Evolutionary conservation across 2,329 filamentous ascomycete genomes (phyloP).

Genomic region (Botryotinia globosa): DNA sequence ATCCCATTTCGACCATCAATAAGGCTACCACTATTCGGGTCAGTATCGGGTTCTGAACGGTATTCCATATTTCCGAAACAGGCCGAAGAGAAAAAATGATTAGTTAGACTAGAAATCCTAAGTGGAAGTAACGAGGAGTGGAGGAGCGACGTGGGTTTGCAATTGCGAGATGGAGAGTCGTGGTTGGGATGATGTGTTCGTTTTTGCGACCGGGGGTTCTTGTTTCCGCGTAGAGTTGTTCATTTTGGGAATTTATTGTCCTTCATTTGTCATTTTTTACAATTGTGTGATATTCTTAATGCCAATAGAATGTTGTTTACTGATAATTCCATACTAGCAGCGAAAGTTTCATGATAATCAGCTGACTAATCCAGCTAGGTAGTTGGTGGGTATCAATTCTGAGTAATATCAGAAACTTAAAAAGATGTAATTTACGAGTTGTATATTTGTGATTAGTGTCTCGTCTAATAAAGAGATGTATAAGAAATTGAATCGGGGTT

Average conservation of each 20-base stretch:
- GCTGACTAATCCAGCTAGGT: neutral
- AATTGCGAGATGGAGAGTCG: neutral
- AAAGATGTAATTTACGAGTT: neutral
- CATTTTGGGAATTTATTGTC: neutral
- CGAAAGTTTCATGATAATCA: neutral
- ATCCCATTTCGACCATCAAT: neutral
- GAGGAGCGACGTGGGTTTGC: neutral
- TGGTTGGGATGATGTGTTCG: neutral
- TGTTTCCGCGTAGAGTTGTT: neutral
- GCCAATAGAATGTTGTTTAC: too few species aligned
- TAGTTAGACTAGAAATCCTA: too few species aligned
- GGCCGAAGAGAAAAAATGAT: neutral
- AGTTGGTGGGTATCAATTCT: neutral
- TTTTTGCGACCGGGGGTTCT: constrained; percentile 1
- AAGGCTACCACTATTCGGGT: neutral
- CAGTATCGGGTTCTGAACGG: neutral
- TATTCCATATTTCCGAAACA: neutral
- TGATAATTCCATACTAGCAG: neutral
- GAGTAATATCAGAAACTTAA: neutral
- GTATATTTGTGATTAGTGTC: neutral
- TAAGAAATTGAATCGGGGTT: neutral
- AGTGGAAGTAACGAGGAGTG: neutral
- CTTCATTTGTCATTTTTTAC: neutral
- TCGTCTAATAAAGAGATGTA: neutral
- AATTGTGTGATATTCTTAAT: neutral